phyloP scores from a whole-genome alignment of 148 eudicot species.

The Rhododendron simsii region DNA sequence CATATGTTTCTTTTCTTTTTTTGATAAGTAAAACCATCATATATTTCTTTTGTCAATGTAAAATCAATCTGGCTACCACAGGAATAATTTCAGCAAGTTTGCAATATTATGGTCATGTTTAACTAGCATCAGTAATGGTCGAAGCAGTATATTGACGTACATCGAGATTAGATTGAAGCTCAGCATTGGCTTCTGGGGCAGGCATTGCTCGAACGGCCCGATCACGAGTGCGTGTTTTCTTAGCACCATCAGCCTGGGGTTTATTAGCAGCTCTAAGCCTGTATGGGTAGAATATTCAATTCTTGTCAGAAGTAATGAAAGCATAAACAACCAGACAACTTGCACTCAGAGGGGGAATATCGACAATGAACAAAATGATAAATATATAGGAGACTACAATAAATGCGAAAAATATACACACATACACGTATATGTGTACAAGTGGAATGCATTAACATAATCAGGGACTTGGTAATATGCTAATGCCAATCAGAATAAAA shows the following conservation, averaged over 20 bases:
- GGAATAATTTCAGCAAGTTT: background rate
- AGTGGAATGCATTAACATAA: background rate
- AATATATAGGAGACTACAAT: background rate
- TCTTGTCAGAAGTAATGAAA: background rate
- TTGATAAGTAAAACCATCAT: no score
- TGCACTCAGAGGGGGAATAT: background rate
- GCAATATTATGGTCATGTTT: background rate
- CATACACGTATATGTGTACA: background rate
- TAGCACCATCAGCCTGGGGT: constrained; percentile 59
- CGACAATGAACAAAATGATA: background rate
- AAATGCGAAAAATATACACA: background rate
- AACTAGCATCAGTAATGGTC: background rate
- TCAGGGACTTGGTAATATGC: background rate
- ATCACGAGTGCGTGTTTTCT: constrained; percentile 69
- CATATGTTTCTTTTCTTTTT: background rate
- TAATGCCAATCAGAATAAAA: background rate
- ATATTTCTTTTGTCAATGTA: background rate
- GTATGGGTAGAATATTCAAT: constrained; percentile 7
- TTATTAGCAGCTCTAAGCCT: constrained; percentile 73
- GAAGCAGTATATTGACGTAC: constrained; percentile 40
- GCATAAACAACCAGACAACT: background rate
- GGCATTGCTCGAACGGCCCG: constrained; percentile 59
- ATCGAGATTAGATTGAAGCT: constrained; percentile 87
- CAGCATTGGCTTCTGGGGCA: constrained; percentile 97
- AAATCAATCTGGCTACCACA: background rate